These are phyloP conservation scores for Zostera marina DNA, from an alignment of 116 monocot species.

Conservation along the genomic window DNA sequence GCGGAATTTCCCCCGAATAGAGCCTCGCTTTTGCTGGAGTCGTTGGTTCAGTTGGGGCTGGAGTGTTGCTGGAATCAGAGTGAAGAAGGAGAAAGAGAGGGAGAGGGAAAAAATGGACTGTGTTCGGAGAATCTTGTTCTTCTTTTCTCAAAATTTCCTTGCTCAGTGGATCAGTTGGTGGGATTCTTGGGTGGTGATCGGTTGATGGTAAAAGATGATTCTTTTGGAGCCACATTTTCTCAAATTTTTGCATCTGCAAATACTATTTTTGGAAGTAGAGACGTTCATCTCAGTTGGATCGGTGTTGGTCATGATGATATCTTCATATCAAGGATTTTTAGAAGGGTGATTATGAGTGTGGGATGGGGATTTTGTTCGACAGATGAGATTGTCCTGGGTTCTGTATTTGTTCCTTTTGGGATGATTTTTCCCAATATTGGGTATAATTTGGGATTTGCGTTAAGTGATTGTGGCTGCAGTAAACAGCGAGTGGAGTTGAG, in stretches of 20 bases:
- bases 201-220: not conserved
- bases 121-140: conserved; percentile 41
- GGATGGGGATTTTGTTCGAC: conserved; percentile 52
- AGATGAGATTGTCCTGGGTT: conserved; percentile 57
- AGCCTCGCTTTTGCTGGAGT: conserved; percentile 30
- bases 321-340: conserved; percentile 8
- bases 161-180: conserved; percentile 6
- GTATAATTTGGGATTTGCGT: conserved; percentile 12
- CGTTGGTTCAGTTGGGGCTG: conserved; percentile 47
- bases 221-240: conserved; percentile 13
- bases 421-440: conserved; percentile 54
- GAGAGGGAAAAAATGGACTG: conserved; percentile 4
- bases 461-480: not conserved
- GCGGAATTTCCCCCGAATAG: conserved; percentile 15
- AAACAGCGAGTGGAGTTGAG: conserved; percentile 24
- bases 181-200: conserved; percentile 19
- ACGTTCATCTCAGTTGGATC: conserved; percentile 53
- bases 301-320: conserved; percentile 17
- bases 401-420: conserved; percentile 53
- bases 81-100: conserved; percentile 1
- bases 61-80: conserved; percentile 53
- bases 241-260: conserved; percentile 29
- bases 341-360: conserved; percentile 23
- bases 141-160: conserved; percentile 35
- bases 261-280: conserved; percentile 24